Evolutionary conservation across 1,284 basidiomycete genomes (phyloP).

Genomic region (Ceratobasidium sp.): DNA sequence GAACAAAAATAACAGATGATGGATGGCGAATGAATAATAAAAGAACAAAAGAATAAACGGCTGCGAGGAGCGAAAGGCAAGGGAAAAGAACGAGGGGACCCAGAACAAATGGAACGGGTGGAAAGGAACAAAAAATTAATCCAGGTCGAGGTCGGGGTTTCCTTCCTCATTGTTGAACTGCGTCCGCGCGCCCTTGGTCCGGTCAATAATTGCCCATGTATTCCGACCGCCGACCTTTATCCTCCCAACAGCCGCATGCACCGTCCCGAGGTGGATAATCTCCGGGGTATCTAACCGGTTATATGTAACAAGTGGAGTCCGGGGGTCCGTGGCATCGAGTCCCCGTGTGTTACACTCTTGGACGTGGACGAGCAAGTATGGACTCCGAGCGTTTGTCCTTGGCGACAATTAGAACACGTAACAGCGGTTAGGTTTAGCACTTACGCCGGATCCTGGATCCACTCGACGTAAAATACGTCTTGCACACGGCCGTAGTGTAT

Average conservation of each 20-base stretch:
- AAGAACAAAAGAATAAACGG: too few species aligned
- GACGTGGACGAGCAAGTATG: slow-evolving; percentile 19
- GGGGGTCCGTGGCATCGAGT: slow-evolving; percentile 3
- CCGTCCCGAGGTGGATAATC: slow-evolving; percentile 15
- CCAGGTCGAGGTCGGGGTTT: not conserved
- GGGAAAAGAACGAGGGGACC: too few species aligned
- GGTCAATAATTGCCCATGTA: slow-evolving; percentile 34
- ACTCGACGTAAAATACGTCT: slow-evolving; percentile 23
- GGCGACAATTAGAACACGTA: not conserved
- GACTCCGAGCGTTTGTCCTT: not conserved
- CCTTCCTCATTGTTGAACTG: slow-evolving; percentile 9
- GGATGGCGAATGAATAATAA: too few species aligned
- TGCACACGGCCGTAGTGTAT: slow-evolving; percentile 9
- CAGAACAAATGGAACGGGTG: too few species aligned
- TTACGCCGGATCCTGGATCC: slow-evolving; percentile 12
- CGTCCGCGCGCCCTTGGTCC: slow-evolving; percentile 21
- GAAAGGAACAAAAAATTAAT: too few species aligned
- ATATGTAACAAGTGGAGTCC: slow-evolving; percentile 31
- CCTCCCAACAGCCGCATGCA: slow-evolving; percentile 24
- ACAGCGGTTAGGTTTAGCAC: not conserved
- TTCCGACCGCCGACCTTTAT: not conserved
- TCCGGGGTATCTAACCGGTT: not conserved
- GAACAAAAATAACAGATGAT: too few species aligned
- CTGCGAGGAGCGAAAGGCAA: too few species aligned
- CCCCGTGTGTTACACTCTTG: slow-evolving; percentile 19